Evolutionary conservation across 352 stramenopile genomes (phyloP), one percentile per base, ranked within the genome.

Genomic region (Pythium insidiosum): DNA sequence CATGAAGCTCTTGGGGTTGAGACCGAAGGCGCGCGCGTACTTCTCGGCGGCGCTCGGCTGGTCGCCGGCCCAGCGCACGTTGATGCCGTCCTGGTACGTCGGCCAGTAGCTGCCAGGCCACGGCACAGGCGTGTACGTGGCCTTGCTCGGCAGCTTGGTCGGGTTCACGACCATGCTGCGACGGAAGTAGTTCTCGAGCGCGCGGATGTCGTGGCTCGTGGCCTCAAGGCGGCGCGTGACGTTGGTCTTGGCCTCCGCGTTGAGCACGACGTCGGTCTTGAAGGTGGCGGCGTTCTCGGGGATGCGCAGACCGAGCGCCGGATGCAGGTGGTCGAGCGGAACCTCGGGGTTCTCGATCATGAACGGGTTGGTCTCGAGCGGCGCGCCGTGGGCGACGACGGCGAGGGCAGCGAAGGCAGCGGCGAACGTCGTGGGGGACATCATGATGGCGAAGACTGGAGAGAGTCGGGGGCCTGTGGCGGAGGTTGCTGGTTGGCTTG

Each of bases 81-180:
- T 82, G 49, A 84, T 72, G 38, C 66, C 71, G 51, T 84, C 70
- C 16, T 62, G 58, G 45, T 72, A 80, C 44, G 68, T 49, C 3
- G 72, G 67, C 72, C 72, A 85, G 56, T 83, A 85, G 53, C 73
- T 82, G 25, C 54, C 53, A 2, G 73, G 69, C 73, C 73, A 85
- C 23, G 38, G 38, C 19, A 21, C 16, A 18, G 19, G 4, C 3
- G 20, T 21, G 5, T 16, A 18, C 19, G 3, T 23, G 6, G 24
- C 18, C 9, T 36, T 46, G 39, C 24, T 12, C 19, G 28, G 5
- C 20, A 48, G 41, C 19, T 12, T 12, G 21, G 33, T 31, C 20
- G 26, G 21, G 34, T 51, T 51, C 34, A 19, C 16, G 5, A 31
- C 25, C 34, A 51, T 43, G 18, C 37, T 43, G 34, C 24, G 16